These are phyloP conservation scores for Barnettozyma pratensis DNA, from an alignment of 805 yeast genomes.

Conservation along the genomic window DNA sequence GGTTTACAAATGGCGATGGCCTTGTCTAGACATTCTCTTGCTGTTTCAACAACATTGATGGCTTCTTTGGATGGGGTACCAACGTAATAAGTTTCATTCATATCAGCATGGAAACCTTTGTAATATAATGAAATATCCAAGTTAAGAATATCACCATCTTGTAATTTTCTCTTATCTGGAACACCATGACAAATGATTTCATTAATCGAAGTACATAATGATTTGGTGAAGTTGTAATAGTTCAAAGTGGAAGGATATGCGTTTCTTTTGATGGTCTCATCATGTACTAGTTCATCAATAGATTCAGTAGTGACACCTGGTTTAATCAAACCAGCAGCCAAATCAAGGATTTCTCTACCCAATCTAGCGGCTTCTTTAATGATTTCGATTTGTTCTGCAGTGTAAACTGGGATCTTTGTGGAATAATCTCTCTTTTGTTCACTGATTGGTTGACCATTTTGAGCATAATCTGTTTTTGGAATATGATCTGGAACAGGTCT, in stretches of 20 bases:
- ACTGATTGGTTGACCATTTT: conserved; percentile 67
- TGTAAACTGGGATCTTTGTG: conserved; percentile 57
- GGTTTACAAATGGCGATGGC: conserved; percentile 89
- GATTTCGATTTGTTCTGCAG: conserved; percentile 64
- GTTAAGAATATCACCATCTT: conserved; percentile 94
- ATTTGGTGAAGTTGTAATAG: conserved; percentile 89
- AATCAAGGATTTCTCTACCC: conserved; percentile 87
- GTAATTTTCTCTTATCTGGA: conserved; percentile 80
- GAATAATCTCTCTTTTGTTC: conserved; percentile 73
- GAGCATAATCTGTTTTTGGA: conserved; percentile 78
- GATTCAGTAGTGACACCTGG: conserved; percentile 95
- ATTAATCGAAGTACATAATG: conserved; percentile 89
- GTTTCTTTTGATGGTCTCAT: conserved; percentile 80
- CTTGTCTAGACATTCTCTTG: conserved; percentile 79
- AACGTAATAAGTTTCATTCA: conserved; percentile 95
- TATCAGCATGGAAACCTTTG: conserved; percentile 88
- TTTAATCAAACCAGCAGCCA: conserved; percentile 73
- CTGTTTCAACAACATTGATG: conserved; percentile 87
- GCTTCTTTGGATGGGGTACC: conserved; percentile 81
- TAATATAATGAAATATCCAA: conserved; percentile 82
- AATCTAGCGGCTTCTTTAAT: conserved; percentile 70
- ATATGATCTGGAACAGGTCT: conserved; percentile 69
- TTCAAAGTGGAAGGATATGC: conserved; percentile 95
- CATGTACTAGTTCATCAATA: conserved; percentile 79
- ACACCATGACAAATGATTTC: conserved; percentile 97